Evolutionary conservation across 2,329 filamentous ascomycete species (phyloP).

Genomic region (Fusarium sulawesiense): DNA sequence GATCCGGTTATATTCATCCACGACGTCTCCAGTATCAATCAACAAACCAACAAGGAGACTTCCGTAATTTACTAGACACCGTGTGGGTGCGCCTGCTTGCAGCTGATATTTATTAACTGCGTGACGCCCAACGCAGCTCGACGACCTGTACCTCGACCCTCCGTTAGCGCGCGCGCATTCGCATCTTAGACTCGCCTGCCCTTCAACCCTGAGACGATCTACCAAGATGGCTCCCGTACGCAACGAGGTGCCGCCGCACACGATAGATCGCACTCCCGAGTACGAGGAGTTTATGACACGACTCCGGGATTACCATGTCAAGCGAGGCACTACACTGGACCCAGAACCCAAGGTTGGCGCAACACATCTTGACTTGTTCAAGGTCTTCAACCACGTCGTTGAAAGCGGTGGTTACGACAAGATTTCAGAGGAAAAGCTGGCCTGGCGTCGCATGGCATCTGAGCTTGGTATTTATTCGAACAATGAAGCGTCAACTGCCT

Average conservation of each 20-base stretch:
- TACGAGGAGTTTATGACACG: conserved; percentile 83
- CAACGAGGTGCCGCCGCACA: conserved; percentile 54
- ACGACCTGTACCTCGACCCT: not conserved
- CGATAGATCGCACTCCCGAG: conserved; percentile 72
- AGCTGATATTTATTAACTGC: conserved; percentile 11
- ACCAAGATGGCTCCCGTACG: conserved; percentile 50
- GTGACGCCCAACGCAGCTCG: conserved; percentile 13
- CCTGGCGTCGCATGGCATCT: conserved; percentile 83
- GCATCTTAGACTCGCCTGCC: conserved; percentile 12
- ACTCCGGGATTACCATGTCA: conserved; percentile 78
- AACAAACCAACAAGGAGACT: conserved; percentile 1
- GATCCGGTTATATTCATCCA: conserved; percentile 26
- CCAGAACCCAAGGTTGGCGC: conserved; percentile 83
- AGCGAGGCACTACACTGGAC: conserved; percentile 83
- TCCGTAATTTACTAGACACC: not conserved
- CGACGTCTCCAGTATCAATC: conserved; percentile 10
- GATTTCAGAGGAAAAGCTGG: conserved; percentile 83
- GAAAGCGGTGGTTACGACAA: conserved; percentile 87
- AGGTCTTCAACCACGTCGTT: conserved; percentile 82
- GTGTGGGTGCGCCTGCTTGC: conserved; percentile 12
- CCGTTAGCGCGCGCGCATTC: conserved; percentile 16
- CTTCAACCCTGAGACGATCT: conserved; percentile 1
- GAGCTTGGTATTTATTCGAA: conserved; percentile 79
- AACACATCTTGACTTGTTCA: conserved; percentile 79
- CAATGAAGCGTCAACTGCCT: conserved; percentile 85